These are phyloP conservation scores for Phaeosphaeria sp. DNA, from an alignment of 2,329 filamentous ascomycete genomes.

Conservation along the genomic window DNA sequence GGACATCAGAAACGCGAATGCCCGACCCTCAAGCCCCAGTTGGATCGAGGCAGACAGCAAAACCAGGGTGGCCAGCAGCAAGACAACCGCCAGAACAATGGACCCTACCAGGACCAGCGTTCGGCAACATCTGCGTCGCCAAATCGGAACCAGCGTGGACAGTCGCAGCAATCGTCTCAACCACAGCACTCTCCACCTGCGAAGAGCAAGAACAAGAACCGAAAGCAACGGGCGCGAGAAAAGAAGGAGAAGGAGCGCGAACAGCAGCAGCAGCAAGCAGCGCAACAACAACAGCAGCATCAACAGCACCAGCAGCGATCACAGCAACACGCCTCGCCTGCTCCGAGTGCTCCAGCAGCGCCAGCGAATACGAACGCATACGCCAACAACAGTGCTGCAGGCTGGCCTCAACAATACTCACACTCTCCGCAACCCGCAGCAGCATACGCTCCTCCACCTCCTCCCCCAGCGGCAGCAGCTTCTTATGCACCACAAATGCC, in stretches of 20 bases:
- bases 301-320: constrained; percentile 20
- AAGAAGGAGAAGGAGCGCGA: constrained; percentile 34
- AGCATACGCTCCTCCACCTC: constrained; percentile 21
- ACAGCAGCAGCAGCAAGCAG: constrained; percentile 11
- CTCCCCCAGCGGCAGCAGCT: constrained; percentile 21
- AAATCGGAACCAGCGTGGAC: constrained; percentile 26
- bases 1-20: constrained; percentile 26
- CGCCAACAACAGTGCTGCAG: constrained; percentile 26
- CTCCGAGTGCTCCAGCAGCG: constrained; percentile 17
- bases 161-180: constrained; percentile 23
- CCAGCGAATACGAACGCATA: constrained; percentile 26
- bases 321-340: constrained; percentile 26
- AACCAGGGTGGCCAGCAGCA: constrained; percentile 28
- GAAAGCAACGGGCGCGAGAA: constrained; percentile 37
- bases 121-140: constrained; percentile 36
- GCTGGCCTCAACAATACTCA: constrained; percentile 29
- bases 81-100: constrained; percentile 26
- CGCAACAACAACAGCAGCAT: constrained; percentile 23
- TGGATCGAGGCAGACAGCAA: constrained; percentile 30
- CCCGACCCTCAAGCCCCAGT: constrained; percentile 26
- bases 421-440: constrained; percentile 24
- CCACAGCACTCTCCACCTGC: constrained; percentile 21
- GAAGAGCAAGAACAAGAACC: constrained; percentile 39
- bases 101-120: constrained; percentile 34
- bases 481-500: constrained; percentile 21